These are phyloP conservation scores for Rhizopogon salebrosus DNA, from an alignment of 768 basidiomycete genomes.

Conservation along the genomic window DNA sequence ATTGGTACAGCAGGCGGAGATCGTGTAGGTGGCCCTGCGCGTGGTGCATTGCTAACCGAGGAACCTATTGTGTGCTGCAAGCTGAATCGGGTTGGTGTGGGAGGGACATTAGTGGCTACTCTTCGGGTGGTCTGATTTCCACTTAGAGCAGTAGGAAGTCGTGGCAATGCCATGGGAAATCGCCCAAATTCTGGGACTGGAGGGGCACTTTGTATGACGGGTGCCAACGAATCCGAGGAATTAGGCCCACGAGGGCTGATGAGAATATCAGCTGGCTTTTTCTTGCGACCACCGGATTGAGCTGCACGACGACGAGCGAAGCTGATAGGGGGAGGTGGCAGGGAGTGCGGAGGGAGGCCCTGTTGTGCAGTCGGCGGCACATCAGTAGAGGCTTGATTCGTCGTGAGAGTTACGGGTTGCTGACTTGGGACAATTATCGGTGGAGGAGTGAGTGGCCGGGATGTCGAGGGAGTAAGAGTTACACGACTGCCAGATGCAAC, in stretches of 20 bases:
- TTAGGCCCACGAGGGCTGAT: conserved; percentile 66
- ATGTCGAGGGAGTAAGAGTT: conserved; percentile 11
- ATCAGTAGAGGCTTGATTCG: conserved; percentile 18
- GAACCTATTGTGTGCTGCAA: conserved; percentile 30
- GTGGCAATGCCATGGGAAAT: conserved; percentile 62
- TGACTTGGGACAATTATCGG: conserved; percentile 21
- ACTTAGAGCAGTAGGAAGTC: conserved; percentile 48
- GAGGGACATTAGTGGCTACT: conserved; percentile 59
- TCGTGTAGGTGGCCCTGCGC: conserved; percentile 29
- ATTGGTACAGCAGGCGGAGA: conserved; percentile 69
- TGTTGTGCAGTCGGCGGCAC: conserved; percentile 16
- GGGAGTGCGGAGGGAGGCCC: conserved; percentile 28
- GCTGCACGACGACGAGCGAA: conserved; percentile 72
- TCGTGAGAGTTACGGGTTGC: conserved; percentile 12
- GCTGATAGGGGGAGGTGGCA: conserved; percentile 70
- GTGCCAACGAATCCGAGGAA: conserved; percentile 48
- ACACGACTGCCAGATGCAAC: conserved; percentile 19
- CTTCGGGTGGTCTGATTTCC: conserved; percentile 43
- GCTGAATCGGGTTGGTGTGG: conserved; percentile 63
- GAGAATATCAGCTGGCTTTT: conserved; percentile 75
- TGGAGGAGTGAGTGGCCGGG: conserved; percentile 18
- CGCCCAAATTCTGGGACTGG: conserved; percentile 46
- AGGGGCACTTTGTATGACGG: conserved; percentile 74
- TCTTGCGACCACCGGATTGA: conserved; percentile 53
- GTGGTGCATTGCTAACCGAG: conserved; percentile 19